Evolutionary conservation across 2,329 filamentous ascomycete species (phyloP).

Genomic region (Fusarium humuli): DNA sequence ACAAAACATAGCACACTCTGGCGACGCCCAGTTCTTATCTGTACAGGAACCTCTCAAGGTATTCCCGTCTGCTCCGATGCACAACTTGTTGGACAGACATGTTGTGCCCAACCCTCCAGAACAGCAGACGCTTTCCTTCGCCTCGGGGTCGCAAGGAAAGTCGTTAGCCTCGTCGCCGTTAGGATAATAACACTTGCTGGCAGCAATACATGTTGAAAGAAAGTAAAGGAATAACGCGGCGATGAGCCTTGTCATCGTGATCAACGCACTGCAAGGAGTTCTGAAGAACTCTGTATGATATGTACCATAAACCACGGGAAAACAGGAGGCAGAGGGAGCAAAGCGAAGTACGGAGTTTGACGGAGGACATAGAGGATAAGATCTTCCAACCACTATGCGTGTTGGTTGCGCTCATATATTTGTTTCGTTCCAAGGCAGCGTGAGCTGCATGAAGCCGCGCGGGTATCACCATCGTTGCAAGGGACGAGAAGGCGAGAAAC

Average conservation of each 20-base stretch:
- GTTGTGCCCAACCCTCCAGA: conserved; percentile 30
- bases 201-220: conserved; percentile 4
- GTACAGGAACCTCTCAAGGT: conserved; percentile 43
- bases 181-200: conserved; percentile 37
- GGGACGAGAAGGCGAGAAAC: neutral
- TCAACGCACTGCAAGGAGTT: neutral
- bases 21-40: conserved; percentile 38
- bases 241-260: conserved; percentile 18
- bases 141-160: conserved; percentile 35
- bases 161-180: conserved; percentile 30
- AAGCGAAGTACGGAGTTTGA: neutral
- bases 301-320: neutral
- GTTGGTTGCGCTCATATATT: neutral
- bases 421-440: neutral
- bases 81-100: conserved; percentile 43
- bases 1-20: conserved; percentile 36
- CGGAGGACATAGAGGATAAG: neutral
- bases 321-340: neutral
- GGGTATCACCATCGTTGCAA: neutral
- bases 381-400: neutral
- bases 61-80: conserved; percentile 35
- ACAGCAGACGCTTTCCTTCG: conserved; percentile 39
- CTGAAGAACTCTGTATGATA: neutral
- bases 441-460: conserved; percentile 7
- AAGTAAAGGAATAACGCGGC: conserved; percentile 14